These are phyloP conservation scores for Gossypium stocksii DNA, from an alignment of 345 rosid genomes.

Conservation along the genomic window DNA sequence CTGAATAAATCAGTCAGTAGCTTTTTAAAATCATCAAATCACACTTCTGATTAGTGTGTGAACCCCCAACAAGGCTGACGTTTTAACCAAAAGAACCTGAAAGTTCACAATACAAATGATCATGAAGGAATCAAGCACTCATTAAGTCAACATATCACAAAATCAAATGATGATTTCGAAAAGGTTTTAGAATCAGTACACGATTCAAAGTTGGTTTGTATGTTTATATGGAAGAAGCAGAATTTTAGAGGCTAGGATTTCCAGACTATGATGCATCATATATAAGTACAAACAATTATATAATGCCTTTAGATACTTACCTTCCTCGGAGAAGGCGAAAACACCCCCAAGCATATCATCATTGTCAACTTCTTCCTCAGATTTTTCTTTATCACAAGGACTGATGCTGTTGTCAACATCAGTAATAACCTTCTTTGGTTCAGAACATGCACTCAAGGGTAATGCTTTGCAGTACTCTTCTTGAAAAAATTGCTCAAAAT, in stretches of 20 bases:
- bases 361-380: slow-evolving; percentile 63
- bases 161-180: slow-evolving; percentile 12
- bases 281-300: background rate
- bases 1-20: slow-evolving; percentile 51
- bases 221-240: background rate
- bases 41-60: slow-evolving; percentile 38
- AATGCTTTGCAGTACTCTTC: slow-evolving; percentile 56
- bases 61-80: slow-evolving; percentile 29
- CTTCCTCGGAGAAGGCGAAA: slow-evolving; percentile 93
- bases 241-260: background rate
- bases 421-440: slow-evolving; percentile 36
- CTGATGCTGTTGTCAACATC: slow-evolving; percentile 38
- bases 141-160: slow-evolving; percentile 40
- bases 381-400: slow-evolving; percentile 55
- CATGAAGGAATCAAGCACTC: background rate
- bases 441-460: slow-evolving; percentile 23
- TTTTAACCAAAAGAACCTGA: slow-evolving; percentile 12
- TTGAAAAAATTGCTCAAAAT: slow-evolving; percentile 68
- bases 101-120: background rate
- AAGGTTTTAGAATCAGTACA: background rate
- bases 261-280: background rate
- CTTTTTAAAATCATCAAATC: slow-evolving; percentile 23
- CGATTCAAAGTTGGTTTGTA: background rate
- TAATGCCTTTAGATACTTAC: slow-evolving; percentile 31
- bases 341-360: slow-evolving; percentile 91